Evolutionary conservation across 164 flowering plant genomes (phyloP), one percentile per base, ranked within the genome.

Genomic region (Liriodendron chinense): DNA sequence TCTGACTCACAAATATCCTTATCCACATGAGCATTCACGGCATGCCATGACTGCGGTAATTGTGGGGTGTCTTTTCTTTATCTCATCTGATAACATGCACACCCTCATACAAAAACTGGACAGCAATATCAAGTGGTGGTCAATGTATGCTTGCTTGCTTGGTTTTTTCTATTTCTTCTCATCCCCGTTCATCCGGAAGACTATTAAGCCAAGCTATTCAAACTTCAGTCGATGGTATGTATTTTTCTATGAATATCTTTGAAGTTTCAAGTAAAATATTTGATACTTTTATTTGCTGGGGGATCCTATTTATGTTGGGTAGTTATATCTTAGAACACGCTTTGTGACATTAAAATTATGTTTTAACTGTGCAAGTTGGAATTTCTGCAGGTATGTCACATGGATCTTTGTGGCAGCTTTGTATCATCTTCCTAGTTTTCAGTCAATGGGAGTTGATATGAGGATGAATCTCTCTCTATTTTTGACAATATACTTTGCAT

Each of bases 141-240:
- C 98, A 47, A 96, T 96, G 98, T 96, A 96, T 75, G 92, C 85
- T 57, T 92, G 94, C 83, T 81, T 96, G 78, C 84, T 96, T 50
- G 99, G 99, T 18, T 96, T 96, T 85, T 96, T 96, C 82, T 93
- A 93, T 83, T 96, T 94, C 91, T 96, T 96, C 85, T 94, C 98
- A 50, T 92, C 98, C 50, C 99, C 99, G 57, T 94, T 94, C 82
- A 77, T 96, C 20, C 89, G 96, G 81, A 96, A 96, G 91, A 93
- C 94, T 65, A 91, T 94, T 74, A 89, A 87, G 74, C 99, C 99
- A 56, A 96, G 98, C 77, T 96, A 96, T 81, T 92, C 98, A 74
- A 93, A 89, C 85, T 96, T 96, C 85, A 94, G 98, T 83, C 84
- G 95, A 47, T 96, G 99, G 99, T 96, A 82, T 77, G 89, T 74